phyloP scores from a whole-genome alignment of 768 basidiomycete genomes.

The Hemileccinum rubropunctum region DNA sequence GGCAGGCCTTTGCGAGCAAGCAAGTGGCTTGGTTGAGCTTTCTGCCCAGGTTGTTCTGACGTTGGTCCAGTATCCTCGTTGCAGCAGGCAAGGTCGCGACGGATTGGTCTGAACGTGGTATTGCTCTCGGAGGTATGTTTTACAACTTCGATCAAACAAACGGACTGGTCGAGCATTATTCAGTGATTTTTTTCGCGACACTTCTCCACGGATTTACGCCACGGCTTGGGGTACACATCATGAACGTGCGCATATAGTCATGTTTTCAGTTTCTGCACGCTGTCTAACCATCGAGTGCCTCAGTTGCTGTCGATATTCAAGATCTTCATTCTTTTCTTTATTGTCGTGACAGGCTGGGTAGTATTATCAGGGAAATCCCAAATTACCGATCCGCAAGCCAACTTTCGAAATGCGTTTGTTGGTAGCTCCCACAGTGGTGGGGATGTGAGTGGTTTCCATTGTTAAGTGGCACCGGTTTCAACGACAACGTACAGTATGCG shows the following conservation, averaged over 20 bases:
- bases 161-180: not conserved
- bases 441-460: conserved; percentile 30
- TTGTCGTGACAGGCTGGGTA: conserved; percentile 58
- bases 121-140: conserved; percentile 51
- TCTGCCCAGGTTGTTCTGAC: not conserved
- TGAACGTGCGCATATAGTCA: conserved; percentile 43
- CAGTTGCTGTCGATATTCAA: conserved; percentile 54
- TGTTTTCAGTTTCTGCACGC: too few relatives aligned
- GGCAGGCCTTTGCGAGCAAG: conserved; percentile 36
- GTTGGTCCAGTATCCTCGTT: conserved; percentile 43
- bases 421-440: conserved; percentile 53
- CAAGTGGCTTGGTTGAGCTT: conserved; percentile 4
- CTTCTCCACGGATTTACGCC: conserved; percentile 52
- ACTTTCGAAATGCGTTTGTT: conserved; percentile 56
- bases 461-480: not conserved
- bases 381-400: conserved; percentile 52
- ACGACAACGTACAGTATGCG: conserved; percentile 42
- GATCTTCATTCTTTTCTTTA: conserved; percentile 50
- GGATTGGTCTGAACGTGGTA: conserved; percentile 54
- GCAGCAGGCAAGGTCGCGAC: conserved; percentile 38
- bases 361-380: conserved; percentile 57
- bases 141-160: not conserved
- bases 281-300: conserved; percentile 9
- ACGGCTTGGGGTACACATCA: conserved; percentile 42
- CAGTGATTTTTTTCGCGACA: conserved; percentile 50